Conservation (phyloP, 1,139 yeast genomes). For the Pichia sp. region DNA sequence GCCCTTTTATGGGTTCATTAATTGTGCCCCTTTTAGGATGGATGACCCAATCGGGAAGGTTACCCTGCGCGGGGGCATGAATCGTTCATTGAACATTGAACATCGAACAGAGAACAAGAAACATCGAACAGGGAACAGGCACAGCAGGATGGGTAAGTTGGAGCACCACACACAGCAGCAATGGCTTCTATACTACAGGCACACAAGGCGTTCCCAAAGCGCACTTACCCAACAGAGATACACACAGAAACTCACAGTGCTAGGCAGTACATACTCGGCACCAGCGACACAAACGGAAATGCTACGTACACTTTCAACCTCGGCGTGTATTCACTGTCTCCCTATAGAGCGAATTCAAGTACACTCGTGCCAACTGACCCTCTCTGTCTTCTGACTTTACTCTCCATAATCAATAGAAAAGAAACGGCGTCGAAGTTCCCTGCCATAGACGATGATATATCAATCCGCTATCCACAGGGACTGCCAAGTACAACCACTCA, state of each 20-base stretch:
- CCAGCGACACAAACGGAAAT: background rate
- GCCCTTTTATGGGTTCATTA: too few relatives aligned
- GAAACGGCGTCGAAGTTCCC: conserved; percentile 27
- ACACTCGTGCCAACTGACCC: conserved; percentile 38
- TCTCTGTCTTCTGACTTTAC: conserved; percentile 26
- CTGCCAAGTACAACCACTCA: too few relatives aligned
- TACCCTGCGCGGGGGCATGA: too few relatives aligned
- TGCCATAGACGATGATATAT: background rate
- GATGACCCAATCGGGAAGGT: too few relatives aligned
- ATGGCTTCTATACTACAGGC: too few relatives aligned
- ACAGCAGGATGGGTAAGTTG: too few relatives aligned
- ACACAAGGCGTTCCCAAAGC: background rate
- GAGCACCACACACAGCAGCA: too few relatives aligned
- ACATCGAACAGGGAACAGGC: too few relatives aligned
- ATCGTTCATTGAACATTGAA: too few relatives aligned
- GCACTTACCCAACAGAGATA: background rate
- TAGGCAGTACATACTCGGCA: background rate
- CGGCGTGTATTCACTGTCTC: conserved; percentile 36
- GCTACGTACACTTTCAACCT: conserved; percentile 14
- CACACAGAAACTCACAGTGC: background rate
- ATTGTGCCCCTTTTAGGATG: too few relatives aligned
- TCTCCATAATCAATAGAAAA: conserved; percentile 27
- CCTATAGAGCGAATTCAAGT: conserved; percentile 10
- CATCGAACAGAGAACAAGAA: too few relatives aligned
- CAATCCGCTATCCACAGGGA: too few relatives aligned